Percentiles rank a stretch among this genome's conserved stretches.
Conservation (phyloP, 2,329 filamentous ascomycete species). For the Fusarium domesticum region DNA sequence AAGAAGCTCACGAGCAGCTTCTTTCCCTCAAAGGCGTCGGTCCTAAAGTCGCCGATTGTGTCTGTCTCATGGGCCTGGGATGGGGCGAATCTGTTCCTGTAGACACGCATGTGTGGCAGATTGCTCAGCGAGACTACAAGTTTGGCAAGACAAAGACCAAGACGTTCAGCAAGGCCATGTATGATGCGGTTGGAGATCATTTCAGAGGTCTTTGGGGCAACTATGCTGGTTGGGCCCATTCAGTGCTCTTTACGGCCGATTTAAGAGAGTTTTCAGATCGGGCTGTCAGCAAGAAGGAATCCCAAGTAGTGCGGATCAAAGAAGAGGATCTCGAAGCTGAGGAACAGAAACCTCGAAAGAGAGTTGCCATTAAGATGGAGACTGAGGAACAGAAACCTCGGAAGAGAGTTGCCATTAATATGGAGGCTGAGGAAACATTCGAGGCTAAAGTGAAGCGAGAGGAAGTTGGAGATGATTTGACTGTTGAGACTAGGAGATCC, state of each 20-base stretch:
- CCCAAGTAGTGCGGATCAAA: slow-evolving; percentile 17
- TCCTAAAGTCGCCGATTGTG: slow-evolving; percentile 95
- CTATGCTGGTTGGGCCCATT: slow-evolving; percentile 96
- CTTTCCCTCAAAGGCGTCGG: slow-evolving; percentile 83
- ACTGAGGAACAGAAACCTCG: slow-evolving; percentile 24
- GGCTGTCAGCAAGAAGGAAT: slow-evolving; percentile 28
- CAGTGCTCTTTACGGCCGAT: slow-evolving; percentile 92
- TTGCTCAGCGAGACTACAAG: slow-evolving; percentile 91
- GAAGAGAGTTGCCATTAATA: slow-evolving; percentile 21
- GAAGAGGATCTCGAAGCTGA: slow-evolving; percentile 23
- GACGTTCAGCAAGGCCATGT: slow-evolving; percentile 82
- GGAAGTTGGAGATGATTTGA: slow-evolving; percentile 8
- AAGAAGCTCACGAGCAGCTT: slow-evolving; percentile 74
- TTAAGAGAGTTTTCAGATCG: slow-evolving; percentile 77
- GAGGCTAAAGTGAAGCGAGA: slow-evolving; percentile 21
- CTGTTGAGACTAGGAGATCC: slow-evolving; percentile 17
- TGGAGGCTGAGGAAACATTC: slow-evolving; percentile 14
- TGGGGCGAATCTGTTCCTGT: slow-evolving; percentile 96
- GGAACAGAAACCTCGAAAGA: slow-evolving; percentile 27
- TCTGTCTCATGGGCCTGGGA: slow-evolving; percentile 91
- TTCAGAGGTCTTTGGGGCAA: slow-evolving; percentile 88
- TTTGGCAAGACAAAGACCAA: slow-evolving; percentile 83
- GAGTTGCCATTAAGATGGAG: slow-evolving; percentile 13
- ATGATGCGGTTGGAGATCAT: slow-evolving; percentile 85
- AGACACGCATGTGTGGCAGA: slow-evolving; percentile 98